Percentiles rank a stretch among this genome's conserved stretches.
These are phyloP conservation scores for Mortierella sp. DNA, from an alignment of 371 early-diverging fungal genomes.

Conservation along the genomic window DNA sequence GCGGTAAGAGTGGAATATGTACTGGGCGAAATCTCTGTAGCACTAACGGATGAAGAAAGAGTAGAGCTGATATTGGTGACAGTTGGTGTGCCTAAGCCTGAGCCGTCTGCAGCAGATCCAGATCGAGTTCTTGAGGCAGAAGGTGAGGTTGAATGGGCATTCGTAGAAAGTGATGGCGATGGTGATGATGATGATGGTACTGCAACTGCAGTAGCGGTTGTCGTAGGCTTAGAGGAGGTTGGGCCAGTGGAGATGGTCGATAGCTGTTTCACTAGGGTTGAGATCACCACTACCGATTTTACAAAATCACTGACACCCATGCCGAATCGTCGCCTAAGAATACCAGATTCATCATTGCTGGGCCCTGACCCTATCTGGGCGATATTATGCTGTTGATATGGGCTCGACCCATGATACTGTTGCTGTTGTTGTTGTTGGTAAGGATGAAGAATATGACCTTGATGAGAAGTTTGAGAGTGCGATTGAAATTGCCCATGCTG, in stretches of 20 bases:
- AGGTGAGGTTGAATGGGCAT: conserved; percentile 11
- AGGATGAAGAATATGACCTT: conserved; percentile 24
- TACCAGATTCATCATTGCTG: conserved; percentile 20
- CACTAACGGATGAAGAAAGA: not conserved
- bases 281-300: conserved; percentile 47
- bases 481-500: conserved; percentile 20
- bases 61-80: not conserved
- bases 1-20: not conserved
- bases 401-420: conserved; percentile 15
- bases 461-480: conserved; percentile 23
- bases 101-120: conserved; percentile 15
- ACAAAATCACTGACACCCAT: conserved; percentile 50
- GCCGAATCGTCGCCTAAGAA: conserved; percentile 43
- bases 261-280: conserved; percentile 38
- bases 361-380: conserved; percentile 6
- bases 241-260: conserved; percentile 18
- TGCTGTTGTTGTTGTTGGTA: conserved; percentile 17
- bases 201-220: not conserved
- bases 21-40: conserved; percentile 9
- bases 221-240: not conserved
- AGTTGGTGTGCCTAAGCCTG: conserved; percentile 10
- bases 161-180: conserved; percentile 8
- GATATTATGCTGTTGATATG: conserved; percentile 16
- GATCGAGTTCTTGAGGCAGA: conserved; percentile 17
- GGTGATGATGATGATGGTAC: not conserved